A percentile compares a stretch with the other conserved stretches of the same genome.
phyloP scores from a whole-genome alignment of 2,329 filamentous ascomycete genomes.

The Cladosporium sp. region DNA sequence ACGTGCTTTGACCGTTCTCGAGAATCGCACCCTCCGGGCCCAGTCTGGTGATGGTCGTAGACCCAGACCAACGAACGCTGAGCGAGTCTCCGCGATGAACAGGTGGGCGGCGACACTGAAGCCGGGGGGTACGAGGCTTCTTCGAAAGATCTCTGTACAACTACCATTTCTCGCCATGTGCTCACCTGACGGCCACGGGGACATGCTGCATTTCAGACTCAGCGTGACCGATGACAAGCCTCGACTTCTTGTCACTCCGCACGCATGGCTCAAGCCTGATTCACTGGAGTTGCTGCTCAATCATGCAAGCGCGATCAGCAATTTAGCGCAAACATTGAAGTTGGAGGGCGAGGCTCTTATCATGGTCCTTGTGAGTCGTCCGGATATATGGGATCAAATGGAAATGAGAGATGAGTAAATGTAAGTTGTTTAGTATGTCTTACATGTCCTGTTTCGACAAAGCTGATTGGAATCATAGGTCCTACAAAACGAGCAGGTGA shows the following conservation, averaged over 20 bases:
- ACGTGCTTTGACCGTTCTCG: no score
- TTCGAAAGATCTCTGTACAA: not conserved
- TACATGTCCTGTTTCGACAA: no score
- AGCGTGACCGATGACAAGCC: not conserved
- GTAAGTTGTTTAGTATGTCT: no score
- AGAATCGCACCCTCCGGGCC: no score
- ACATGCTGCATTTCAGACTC: not conserved
- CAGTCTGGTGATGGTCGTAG: not conserved
- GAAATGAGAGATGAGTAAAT: not conserved
- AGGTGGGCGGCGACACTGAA: not conserved
- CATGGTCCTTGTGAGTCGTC: not conserved
- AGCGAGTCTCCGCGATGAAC: not conserved
- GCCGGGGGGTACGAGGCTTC: not conserved
- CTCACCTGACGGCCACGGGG: not conserved
- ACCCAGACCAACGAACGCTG: not conserved
- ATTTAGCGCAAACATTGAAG: not conserved
- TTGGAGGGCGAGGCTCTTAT: not conserved
- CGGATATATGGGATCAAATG: not conserved
- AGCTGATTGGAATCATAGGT: no score
- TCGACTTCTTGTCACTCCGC: not conserved
- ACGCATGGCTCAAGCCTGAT: not conserved
- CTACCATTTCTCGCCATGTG: not conserved
- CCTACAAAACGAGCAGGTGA: no score
- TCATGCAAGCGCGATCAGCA: not conserved
- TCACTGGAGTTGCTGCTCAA: not conserved